Evolutionary conservation across 192 early-diverging fungal species (phyloP).

Genomic region (Pilaira anomala): DNA sequence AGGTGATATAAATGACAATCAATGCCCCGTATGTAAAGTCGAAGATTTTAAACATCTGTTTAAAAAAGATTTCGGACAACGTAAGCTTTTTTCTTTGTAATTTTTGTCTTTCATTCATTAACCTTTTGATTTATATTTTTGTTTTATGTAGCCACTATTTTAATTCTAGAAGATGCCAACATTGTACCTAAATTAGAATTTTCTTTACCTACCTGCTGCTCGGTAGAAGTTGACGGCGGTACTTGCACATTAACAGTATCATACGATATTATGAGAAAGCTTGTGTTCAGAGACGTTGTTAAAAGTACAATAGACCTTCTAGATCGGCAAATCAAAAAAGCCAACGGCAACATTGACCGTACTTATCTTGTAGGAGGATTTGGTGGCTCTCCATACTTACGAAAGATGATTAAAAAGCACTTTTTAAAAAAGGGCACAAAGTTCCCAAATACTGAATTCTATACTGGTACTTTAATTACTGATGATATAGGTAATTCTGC

Average conservation of each 20-base stretch:
- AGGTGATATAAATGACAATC: not conserved
- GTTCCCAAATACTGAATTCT: not conserved
- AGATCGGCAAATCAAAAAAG: not conserved
- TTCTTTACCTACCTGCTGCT: not conserved
- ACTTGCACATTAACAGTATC: not conserved
- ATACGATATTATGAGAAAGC: not conserved
- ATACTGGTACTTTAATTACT: not conserved
- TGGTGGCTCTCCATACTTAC: conserved; percentile 1
- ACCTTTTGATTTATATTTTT: too few relatives aligned
- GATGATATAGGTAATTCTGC: not conserved
- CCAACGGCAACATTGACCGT: not conserved
- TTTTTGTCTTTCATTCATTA: too few relatives aligned
- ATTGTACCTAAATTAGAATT: not conserved
- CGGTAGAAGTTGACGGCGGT: accelerated
- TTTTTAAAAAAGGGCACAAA: not conserved
- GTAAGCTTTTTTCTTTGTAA: not conserved
- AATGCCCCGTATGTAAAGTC: not conserved
- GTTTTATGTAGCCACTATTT: not conserved
- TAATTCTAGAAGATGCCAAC: not conserved
- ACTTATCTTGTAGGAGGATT: conserved; percentile 10
- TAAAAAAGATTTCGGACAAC: too few relatives aligned
- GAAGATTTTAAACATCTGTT: too few relatives aligned
- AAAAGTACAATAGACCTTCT: not conserved
- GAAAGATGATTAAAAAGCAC: not conserved
- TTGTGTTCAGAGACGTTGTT: not conserved